Evolutionary conservation across 2,329 filamentous ascomycete species (phyloP).

Genomic region (Trichocomaceae sp.): DNA sequence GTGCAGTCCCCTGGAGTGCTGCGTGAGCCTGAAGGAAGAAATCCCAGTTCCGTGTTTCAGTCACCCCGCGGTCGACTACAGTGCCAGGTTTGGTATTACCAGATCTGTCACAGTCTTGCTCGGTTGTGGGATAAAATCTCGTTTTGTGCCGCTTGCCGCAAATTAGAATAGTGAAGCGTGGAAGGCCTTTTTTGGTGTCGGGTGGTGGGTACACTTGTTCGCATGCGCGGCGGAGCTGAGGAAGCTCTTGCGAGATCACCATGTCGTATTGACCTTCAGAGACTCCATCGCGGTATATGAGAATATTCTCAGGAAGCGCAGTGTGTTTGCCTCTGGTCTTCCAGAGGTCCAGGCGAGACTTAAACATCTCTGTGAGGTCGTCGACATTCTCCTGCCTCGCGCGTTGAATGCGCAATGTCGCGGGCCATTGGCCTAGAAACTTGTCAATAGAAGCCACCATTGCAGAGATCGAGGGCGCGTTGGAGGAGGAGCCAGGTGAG

Average conservation of each 20-base stretch:
- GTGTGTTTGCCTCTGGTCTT: conserved; percentile 45
- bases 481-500: conserved; percentile 54
- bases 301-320: conserved; percentile 60
- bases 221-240: conserved; percentile 53
- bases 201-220: conserved; percentile 49
- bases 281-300: conserved; percentile 84
- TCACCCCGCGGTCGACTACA: conserved; percentile 77
- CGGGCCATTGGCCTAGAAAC: conserved; percentile 70
- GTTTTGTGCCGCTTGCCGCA: conserved; percentile 88
- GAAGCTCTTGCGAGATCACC: conserved; percentile 64
- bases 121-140: conserved; percentile 67
- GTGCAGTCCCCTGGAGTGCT: conserved; percentile 73
- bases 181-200: conserved; percentile 49
- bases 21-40: conserved; percentile 79
- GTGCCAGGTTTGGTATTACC: conserved; percentile 70
- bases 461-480: conserved; percentile 68
- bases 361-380: conserved; percentile 56
- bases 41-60: conserved; percentile 67
- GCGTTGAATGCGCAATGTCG: conserved; percentile 60
- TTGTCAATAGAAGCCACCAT: conserved; percentile 70
- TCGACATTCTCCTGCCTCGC: conserved; percentile 65
- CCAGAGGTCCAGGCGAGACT: conserved; percentile 62
- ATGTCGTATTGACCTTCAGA: conserved; percentile 74
- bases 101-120: conserved; percentile 45
- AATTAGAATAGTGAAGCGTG: conserved; percentile 60